Conservation (phyloP, 2,329 filamentous ascomycete genomes). For the Fusarium goolgardi region DNA sequence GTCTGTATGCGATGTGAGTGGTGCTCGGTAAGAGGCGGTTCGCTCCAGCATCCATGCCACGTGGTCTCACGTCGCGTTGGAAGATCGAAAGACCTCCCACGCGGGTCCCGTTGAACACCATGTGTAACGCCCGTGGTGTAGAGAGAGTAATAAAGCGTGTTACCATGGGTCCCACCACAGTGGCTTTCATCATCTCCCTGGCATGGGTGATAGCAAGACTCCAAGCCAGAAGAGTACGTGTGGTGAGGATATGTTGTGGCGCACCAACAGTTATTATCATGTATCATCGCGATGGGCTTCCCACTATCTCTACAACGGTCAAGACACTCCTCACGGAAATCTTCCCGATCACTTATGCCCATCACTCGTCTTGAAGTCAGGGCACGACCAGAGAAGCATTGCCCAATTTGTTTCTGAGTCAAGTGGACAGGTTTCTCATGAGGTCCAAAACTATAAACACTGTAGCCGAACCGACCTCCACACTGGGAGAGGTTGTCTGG, state of each 20-base stretch:
- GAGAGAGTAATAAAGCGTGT: not conserved
- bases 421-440: rapidly evolving
- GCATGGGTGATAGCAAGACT: not conserved
- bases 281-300: not conserved
- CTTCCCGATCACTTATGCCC: rapidly evolving
- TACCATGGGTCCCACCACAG: not conserved
- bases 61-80: not conserved
- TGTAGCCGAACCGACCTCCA: not conserved
- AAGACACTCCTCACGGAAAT: not conserved
- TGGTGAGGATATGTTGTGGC: not conserved
- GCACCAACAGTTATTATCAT: not conserved
- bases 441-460: not conserved
- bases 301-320: not conserved
- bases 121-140: not conserved
- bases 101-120: not conserved
- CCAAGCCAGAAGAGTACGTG: not conserved
- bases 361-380: not conserved
- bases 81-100: rapidly evolving
- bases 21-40: not conserved
- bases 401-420: not conserved
- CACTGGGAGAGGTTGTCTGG: not conserved
- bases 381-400: constrained; percentile 8
- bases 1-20: too few relatives aligned
- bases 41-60: constrained; percentile 16
- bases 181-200: rapidly evolving